Conservation (phyloP, 179 eudicot genomes). For the Heliamphora pulchella region DNA sequence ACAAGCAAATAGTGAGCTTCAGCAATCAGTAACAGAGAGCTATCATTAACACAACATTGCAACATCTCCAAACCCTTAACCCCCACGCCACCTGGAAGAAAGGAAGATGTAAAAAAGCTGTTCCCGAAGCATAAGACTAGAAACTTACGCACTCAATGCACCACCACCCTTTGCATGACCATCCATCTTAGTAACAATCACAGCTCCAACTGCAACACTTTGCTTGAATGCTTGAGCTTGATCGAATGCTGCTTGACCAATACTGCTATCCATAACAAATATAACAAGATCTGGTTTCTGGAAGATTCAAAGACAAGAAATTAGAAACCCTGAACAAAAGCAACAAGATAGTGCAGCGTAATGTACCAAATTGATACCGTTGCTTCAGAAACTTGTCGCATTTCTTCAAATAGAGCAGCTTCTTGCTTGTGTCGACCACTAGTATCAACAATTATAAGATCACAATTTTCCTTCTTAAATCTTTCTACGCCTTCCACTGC, state of each 20-base stretch:
- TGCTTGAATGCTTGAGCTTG: conserved; percentile 97
- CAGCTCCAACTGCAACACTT: conserved; percentile 98
- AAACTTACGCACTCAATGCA: conserved; percentile 98
- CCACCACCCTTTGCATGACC: conserved; percentile 99
- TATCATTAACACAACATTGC: not conserved
- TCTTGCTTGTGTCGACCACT: conserved; percentile 99
- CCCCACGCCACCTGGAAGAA: not conserved
- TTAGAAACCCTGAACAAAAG: conserved; percentile 3
- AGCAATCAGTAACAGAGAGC: not conserved
- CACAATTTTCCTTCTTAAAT: conserved; percentile 87
- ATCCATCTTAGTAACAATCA: conserved; percentile 95
- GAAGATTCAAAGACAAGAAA: conserved; percentile 21
- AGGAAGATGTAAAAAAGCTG: not conserved
- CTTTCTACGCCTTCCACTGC: conserved; percentile 91
- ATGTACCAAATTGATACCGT: conserved; percentile 39
- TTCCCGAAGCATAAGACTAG: not conserved
- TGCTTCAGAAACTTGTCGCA: conserved; percentile 98
- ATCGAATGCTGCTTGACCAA: conserved; percentile 94
- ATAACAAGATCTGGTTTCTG: conserved; percentile 98
- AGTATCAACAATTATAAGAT: conserved; percentile 89
- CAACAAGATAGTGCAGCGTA: conserved; percentile 11
- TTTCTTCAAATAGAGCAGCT: conserved; percentile 91
- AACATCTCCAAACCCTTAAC: not conserved
- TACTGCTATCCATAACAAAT: conserved; percentile 98
- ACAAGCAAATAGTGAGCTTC: not conserved